Evolutionary conservation across 2,329 filamentous ascomycete genomes (phyloP).

Genomic region (Colletotrichum eremochloae): DNA sequence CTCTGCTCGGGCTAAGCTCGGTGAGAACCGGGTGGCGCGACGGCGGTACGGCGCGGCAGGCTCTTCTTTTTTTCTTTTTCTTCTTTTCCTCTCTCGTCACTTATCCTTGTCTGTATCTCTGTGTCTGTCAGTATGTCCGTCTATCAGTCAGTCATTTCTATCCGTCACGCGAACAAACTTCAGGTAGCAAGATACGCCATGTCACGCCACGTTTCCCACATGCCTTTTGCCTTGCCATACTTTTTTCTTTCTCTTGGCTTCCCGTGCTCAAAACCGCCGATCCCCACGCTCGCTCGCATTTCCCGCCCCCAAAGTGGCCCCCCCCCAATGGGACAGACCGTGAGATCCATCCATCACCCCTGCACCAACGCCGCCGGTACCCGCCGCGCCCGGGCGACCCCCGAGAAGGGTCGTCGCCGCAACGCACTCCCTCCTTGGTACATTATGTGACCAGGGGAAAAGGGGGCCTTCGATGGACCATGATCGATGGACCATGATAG

Average conservation of each 20-base stretch:
- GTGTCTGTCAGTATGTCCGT: background rate
- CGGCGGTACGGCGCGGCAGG: background rate
- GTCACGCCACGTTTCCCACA: no score
- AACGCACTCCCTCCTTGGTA: background rate
- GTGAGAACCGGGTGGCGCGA: slow-evolving; percentile 31
- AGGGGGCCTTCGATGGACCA: background rate
- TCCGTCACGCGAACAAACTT: no score
- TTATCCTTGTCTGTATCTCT: background rate
- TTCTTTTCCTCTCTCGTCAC: background rate
- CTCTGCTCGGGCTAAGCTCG: slow-evolving; percentile 35
- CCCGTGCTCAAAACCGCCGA: no score
- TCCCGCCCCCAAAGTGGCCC: no score
- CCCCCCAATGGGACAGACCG: no score
- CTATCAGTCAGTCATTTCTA: no score
- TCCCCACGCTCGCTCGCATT: no score
- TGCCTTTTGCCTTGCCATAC: no score
- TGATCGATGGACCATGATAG: background rate
- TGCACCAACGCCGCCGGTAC: slow-evolving; percentile 31
- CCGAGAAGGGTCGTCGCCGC: slow-evolving; percentile 20
- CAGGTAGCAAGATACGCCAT: no score
- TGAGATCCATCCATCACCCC: background rate
- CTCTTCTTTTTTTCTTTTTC: background rate
- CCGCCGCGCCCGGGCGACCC: slow-evolving; percentile 39
- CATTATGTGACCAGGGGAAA: background rate
- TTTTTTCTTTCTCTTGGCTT: no score